Base-by-base conservation (phyloP, 2,329 filamentous ascomycete species). In the Ascochyta clinopodiicola region DNA sequence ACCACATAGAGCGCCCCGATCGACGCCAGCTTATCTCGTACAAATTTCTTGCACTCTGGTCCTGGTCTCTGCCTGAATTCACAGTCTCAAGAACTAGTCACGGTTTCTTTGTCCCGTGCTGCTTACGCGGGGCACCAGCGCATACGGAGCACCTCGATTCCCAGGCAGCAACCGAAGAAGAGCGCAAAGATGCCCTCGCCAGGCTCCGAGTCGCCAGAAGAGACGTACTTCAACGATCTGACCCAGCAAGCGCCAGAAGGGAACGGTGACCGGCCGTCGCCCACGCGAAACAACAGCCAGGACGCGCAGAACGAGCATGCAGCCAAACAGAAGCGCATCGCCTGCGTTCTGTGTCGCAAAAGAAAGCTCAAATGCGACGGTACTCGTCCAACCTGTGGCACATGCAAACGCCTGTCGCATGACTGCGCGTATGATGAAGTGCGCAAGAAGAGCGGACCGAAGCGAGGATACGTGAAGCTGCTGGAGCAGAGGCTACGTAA, bases 301-400 rank as follows among this genome's bases (percentile, higher is more conserved):
- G 79, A 81, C 57, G 75, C 75, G 53, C 70, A 77, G 37, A 74
- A 76, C 58, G 82, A 84, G 64, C 67, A 70, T 35, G 56, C 74
- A 4, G 73, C 74, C 10, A 81, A 80, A 59, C 68, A 74, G n/a
- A 98, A 98, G 81, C 86, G 94, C 64, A 90, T 98, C 68, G 95
- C 95, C 34, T 99, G 95, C 75, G 91, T 96, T 71, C 88, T 98
- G 60, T 99, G 95, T 74, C 84, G 94, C 68, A 95, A 93, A 78
- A 85, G 94, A 72, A 98, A 98, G 79, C 81, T 97, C 64, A 89
- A 90, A 77, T 97, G 93, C 76, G 93, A 97, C 74, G 92, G 92
- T 34, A 80, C 84, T 48, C 88, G 90, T 61, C 93, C 93, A 21
- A 91, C 89, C 64, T 96, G 93, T 73, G 92, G 89, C 67, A 96